Base-by-base conservation (phyloP, 352 stramenopile species). In the Globisporangium canariense region DNA sequence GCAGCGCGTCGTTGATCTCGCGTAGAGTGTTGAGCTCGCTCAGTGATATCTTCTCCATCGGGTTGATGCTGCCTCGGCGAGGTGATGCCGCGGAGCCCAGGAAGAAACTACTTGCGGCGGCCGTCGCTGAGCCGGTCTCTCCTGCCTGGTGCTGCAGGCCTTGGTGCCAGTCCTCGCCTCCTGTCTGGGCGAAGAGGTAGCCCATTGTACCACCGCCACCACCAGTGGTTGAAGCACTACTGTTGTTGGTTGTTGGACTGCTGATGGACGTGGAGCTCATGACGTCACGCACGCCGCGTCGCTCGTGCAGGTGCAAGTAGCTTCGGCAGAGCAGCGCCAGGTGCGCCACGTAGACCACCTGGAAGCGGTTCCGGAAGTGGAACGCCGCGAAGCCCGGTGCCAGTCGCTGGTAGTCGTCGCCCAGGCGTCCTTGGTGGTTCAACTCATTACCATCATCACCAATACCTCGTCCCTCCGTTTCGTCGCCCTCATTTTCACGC, bases 271-370 rank as follows among this genome's bases (percentile, higher is more conserved):
- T 70, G n/a, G 66, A 65, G 22, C 72, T 70, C 58, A 82, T 66
- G 38, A 82, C 72, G 32, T 82, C 75, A 9, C 67, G 69, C 4
- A 78, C 67, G 18, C 40, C 58, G 13, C 69, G 63, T 22, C 74
- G 73, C 47, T 81, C 73, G 53, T 84, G 66, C 30, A 84, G 47
- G 47, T 84, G 76, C 14, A 84, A 11, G 22, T 76, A 84, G 64
- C 76, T 81, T 28, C 76, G 70, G 9, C 76, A 84, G 9, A 84
- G 61, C 8, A 75, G 43, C 45, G 67, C 25, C 4, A 84, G 22
- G 49, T 84, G 76, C n/a, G 67, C 56, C 30, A 81, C 65, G 58
- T 84, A 84, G 9, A 68, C 55, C 11, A 84, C 60, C 2, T 73
- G 68, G 13, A 60, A 46, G 11, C 76, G 76, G 22, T 68, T 46